These are phyloP conservation scores for Yamadazyma paraphyllophila DNA, from an alignment of 805 yeast genomes.

Conservation along the genomic window DNA sequence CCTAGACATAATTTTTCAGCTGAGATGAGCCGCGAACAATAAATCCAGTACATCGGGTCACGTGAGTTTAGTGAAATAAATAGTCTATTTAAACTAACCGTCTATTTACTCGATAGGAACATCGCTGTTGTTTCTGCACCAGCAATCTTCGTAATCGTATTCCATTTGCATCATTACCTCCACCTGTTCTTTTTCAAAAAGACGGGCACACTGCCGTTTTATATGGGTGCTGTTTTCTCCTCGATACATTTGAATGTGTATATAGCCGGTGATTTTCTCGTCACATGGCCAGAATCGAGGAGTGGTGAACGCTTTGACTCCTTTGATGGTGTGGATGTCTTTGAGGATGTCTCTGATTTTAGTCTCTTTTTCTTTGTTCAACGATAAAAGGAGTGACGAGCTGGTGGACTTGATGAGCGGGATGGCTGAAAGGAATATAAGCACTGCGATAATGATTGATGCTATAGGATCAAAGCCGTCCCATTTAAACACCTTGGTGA, in stretches of 20 bases:
- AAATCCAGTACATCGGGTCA: no score
- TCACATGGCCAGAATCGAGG: constrained; percentile 86
- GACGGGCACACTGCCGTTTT: constrained; percentile 56
- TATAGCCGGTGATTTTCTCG: constrained; percentile 51
- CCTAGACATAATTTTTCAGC: constrained; percentile 83
- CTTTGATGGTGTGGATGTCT: constrained; percentile 68
- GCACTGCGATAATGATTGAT: constrained; percentile 77
- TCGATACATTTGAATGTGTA: constrained; percentile 71
- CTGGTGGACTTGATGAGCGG: constrained; percentile 85
- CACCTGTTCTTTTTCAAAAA: constrained; percentile 50
- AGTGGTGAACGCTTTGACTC: constrained; percentile 79
- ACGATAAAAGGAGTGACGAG: constrained; percentile 61
- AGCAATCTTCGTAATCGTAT: constrained; percentile 58
- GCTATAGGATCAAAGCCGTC: constrained; percentile 91
- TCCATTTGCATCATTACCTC: constrained; percentile 69
- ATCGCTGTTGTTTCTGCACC: constrained; percentile 47
- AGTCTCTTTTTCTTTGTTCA: constrained; percentile 59
- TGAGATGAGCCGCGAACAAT: neutral
- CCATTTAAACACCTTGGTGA: constrained; percentile 65
- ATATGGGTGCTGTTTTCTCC: constrained; percentile 66
- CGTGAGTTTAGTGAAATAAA: no score
- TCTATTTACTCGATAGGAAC: neutral
- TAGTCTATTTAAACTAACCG: no score
- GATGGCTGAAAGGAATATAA: constrained; percentile 77
- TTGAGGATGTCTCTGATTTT: constrained; percentile 61